These are phyloP conservation scores for Cephaloascus fragrans DNA, from an alignment of 805 yeast species.

Conservation along the genomic window DNA sequence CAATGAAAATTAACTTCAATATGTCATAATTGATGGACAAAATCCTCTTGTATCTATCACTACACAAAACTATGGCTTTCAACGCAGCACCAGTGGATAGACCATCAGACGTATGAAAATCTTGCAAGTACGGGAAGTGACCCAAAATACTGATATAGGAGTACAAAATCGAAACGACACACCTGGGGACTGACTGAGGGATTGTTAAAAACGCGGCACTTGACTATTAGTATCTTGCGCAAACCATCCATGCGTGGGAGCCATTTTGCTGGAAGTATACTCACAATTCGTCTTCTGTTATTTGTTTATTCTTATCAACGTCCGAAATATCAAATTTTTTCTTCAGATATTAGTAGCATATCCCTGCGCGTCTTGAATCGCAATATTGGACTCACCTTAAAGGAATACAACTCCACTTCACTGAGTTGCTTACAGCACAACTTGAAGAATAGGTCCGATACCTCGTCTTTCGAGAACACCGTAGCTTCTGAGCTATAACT, in stretches of 20 bases:
- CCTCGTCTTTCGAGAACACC: not conserved
- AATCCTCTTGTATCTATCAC: slow-evolving; percentile 27
- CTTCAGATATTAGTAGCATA: not conserved
- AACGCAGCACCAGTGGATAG: slow-evolving; percentile 4
- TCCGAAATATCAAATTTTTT: not conserved
- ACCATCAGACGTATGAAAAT: not conserved
- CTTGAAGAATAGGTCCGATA: not conserved
- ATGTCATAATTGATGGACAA: slow-evolving; percentile 27
- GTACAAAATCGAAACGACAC: not conserved
- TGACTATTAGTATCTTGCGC: too few species aligned
- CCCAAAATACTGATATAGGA: not conserved
- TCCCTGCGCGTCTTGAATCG: not conserved
- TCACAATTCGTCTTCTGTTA: slow-evolving; percentile 1
- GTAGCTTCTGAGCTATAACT: not conserved
- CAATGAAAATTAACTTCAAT: slow-evolving; percentile 34
- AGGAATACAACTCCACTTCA: slow-evolving; percentile 1
- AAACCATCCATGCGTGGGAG: too few species aligned
- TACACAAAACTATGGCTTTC: slow-evolving; percentile 33
- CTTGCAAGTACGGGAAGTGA: not conserved
- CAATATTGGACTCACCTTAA: not conserved
- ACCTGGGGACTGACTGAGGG: not conserved
- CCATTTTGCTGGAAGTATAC: too few species aligned
- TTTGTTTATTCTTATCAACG: not conserved
- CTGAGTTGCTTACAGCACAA: not conserved
- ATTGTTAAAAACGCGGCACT: not conserved